Conservation (phyloP, 768 basidiomycete species). For the Auricularia sp. region DNA sequence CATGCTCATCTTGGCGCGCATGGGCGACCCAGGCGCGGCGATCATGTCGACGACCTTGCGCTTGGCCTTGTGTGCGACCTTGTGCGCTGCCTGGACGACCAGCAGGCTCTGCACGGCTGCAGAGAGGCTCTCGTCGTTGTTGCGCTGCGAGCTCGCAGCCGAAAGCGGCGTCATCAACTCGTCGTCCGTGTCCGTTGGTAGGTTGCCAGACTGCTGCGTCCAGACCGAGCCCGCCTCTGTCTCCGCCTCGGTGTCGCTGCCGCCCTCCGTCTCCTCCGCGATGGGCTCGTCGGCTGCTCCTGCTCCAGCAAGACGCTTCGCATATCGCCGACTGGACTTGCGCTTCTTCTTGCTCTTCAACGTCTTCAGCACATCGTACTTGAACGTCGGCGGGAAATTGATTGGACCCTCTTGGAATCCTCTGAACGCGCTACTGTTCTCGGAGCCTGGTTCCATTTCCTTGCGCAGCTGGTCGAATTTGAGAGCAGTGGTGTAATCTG, state of each 20-base stretch:
- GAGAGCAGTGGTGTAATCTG: conserved; percentile 78
- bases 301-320: not conserved
- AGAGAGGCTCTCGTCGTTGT: not conserved
- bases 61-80: not conserved
- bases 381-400: conserved; percentile 87
- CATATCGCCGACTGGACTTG: conserved; percentile 2
- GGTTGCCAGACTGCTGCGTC: conserved; percentile 27
- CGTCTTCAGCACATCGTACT: conserved; percentile 68
- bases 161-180: conserved; percentile 24
- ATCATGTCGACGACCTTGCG: not conserved
- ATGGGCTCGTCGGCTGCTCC: not conserved
- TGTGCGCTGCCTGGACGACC: not conserved
- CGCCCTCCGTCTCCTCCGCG: conserved; percentile 14
- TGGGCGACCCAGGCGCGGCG: not conserved
- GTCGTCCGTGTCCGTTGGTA: conserved; percentile 21
- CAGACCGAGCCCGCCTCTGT: conserved; percentile 47
- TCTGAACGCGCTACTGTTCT: conserved; percentile 36
- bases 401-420: conserved; percentile 78
- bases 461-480: conserved; percentile 81
- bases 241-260: conserved; percentile 33
- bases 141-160: conserved; percentile 15
- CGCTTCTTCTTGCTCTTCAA: conserved; percentile 32
- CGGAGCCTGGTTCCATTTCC: conserved; percentile 54
- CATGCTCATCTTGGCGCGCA: not conserved
- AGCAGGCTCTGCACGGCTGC: not conserved